Base-by-base conservation (phyloP, 2,329 filamentous ascomycete genomes). In the Teratosphaeria epicoccoides region DNA sequence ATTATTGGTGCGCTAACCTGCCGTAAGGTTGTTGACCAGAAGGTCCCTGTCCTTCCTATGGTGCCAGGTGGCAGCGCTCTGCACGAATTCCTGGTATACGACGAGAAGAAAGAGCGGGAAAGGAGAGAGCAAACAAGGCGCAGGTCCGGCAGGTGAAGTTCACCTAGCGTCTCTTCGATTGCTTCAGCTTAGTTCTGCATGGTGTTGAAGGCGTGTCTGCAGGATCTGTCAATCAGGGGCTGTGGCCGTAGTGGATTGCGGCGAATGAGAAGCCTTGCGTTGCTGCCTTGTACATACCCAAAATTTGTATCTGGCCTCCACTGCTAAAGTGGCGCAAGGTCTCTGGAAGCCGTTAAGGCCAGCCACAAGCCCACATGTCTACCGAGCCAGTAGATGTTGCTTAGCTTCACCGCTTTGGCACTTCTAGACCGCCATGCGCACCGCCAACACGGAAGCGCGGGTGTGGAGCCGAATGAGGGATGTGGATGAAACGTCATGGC, bases 41-140 rank as follows among this genome's bases (percentile, higher is more conserved):
- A 93, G 80, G 85, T 93, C 24, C 91, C 91, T 46, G 91, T 98
- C n/a, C 74, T 97, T 64, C 93, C 93, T 33, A 97, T 97, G 93
- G 93, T 98, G 46, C 91, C 91, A 3, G 84, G 82, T 37, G 93
- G 93, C 33, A 84, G 80, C 56, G 91, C 79, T 54, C 77, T 98
- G 63, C 88, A 97, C 68, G 93, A 97, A 71, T 96, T 97, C 73
- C 77, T 97, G 66, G 80, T 90, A 17, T 95, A 88, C 71, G 88
- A 95, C 69, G 78, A 82, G 74, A 80, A 82, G 37, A 71, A 70
- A 60, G 68, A 70, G 59, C 70, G 69, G 65, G 66, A 66, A 59
- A 49, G 68, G 52, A 62, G 68, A 51, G 47, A 62, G 51, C 59
- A 57, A 50, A 71, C 68, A 17, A 64, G 61, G 52, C 67, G 70